These are phyloP conservation scores for Petunia hybrid DNA, from an alignment of 305 asterid species.

Conservation along the genomic window DNA sequence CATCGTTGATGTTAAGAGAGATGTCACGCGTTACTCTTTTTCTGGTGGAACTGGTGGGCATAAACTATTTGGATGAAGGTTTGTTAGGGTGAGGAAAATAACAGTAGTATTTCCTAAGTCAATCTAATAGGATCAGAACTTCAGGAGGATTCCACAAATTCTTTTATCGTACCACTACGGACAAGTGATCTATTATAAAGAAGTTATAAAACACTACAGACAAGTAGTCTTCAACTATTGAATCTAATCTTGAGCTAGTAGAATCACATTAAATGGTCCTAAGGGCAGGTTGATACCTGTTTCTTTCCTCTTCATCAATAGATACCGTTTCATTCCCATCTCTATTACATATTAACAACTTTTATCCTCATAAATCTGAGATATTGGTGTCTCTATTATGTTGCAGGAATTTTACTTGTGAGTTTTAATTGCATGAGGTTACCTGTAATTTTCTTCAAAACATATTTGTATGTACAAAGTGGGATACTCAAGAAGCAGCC, in stretches of 20 bases:
- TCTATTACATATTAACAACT: no score
- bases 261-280: background rate
- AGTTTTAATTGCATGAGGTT: background rate
- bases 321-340: background rate
- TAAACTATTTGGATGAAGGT: background rate
- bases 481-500: background rate
- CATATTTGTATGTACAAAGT: background rate
- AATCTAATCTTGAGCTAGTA: background rate
- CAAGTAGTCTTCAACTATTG: background rate
- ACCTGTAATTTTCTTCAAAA: background rate
- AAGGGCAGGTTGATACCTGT: background rate
- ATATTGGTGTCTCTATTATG: background rate
- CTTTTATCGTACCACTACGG: background rate
- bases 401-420: background rate
- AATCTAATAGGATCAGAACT: constrained; percentile 19
- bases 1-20: background rate
- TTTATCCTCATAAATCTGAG: background rate
- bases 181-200: background rate
- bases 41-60: background rate
- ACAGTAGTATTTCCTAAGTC: background rate
- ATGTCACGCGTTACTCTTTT: background rate
- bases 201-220: background rate
- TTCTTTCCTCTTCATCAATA: constrained; percentile 15
- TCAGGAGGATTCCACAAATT: background rate
- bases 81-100: background rate